These are phyloP conservation scores for Ganoderma sinense DNA, from an alignment of 1,284 basidiomycete species.

Conservation along the genomic window DNA sequence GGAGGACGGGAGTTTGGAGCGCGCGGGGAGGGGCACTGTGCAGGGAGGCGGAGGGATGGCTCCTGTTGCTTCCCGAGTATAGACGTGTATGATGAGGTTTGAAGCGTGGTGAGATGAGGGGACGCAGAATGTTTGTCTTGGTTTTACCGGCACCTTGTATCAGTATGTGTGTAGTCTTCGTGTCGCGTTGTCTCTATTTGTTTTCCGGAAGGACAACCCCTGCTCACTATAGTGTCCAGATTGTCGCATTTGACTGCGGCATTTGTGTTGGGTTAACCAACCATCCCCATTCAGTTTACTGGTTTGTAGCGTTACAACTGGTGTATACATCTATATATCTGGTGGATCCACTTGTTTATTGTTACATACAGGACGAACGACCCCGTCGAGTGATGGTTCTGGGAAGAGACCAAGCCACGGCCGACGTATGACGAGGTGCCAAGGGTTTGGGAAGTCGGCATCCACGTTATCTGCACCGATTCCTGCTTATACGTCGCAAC, in stretches of 20 bases:
- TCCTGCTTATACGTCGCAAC: too few species aligned
- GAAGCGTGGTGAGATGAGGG: background rate
- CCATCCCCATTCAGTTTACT: background rate
- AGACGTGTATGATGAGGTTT: background rate
- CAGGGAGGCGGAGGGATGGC: background rate
- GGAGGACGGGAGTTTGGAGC: conserved; percentile 78
- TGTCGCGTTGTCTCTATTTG: background rate
- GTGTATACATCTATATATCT: background rate
- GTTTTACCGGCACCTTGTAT: background rate
- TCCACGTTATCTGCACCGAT: too few species aligned
- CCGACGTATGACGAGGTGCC: too few species aligned
- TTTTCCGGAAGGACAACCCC: background rate
- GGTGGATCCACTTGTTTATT: background rate
- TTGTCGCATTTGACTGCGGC: background rate
- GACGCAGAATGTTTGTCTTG: background rate
- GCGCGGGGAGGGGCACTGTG: conserved; percentile 46
- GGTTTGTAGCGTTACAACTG: background rate
- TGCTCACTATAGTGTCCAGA: background rate
- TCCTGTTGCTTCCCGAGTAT: background rate
- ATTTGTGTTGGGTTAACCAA: background rate
- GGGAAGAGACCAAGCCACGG: too few species aligned
- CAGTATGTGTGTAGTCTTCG: background rate
- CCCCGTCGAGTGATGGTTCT: too few species aligned
- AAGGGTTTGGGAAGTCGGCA: too few species aligned
- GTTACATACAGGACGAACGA: background rate